A percentile compares a stretch with the other conserved stretches of the same genome.
These are phyloP conservation scores for Amylocarpus encephaloides DNA, from an alignment of 2,329 filamentous ascomycete genomes.

Conservation along the genomic window DNA sequence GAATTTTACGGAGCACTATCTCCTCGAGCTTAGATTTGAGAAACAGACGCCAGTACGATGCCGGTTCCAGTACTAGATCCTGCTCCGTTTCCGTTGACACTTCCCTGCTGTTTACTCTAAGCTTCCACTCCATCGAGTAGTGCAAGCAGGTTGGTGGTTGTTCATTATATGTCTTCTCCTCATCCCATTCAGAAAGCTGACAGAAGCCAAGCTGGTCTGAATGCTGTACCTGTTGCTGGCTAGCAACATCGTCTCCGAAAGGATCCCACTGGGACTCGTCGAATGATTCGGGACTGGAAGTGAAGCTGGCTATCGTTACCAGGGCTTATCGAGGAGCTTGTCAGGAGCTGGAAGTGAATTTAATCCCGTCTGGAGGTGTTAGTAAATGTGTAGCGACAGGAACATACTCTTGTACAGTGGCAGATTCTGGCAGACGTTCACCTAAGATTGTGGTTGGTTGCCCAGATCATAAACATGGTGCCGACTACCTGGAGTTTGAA, in stretches of 20 bases:
- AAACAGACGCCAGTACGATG: conserved; percentile 9
- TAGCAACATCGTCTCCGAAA: conserved; percentile 10
- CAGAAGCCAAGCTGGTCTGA: conserved; percentile 12
- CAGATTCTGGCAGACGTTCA: not conserved
- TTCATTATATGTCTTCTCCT: conserved; percentile 12
- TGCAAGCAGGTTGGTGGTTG: conserved; percentile 9
- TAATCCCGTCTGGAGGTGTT: not conserved
- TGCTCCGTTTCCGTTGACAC: conserved; percentile 13
- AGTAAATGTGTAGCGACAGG: not conserved
- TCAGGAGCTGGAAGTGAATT: not conserved
- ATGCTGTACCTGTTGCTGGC: conserved; percentile 12
- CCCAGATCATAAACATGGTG: not conserved
- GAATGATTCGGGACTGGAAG: conserved; percentile 8
- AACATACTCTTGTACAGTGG: not conserved
- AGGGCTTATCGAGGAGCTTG: conserved; percentile 2
- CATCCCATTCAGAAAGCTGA: conserved; percentile 11
- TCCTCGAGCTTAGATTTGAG: conserved; percentile 16
- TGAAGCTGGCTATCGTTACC: conserved; percentile 7
- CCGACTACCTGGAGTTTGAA: no score
- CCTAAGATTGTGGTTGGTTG: not conserved
- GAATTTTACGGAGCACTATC: conserved; percentile 10
- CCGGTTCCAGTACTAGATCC: conserved; percentile 15
- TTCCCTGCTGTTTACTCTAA: conserved; percentile 11
- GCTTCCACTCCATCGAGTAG: conserved; percentile 13
- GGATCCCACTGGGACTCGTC: conserved; percentile 7